A percentile compares a stretch with the other conserved stretches of the same genome.
Evolutionary conservation across 805 yeast genomes (phyloP).

Genomic region (Pichia gijzeniarum): DNA sequence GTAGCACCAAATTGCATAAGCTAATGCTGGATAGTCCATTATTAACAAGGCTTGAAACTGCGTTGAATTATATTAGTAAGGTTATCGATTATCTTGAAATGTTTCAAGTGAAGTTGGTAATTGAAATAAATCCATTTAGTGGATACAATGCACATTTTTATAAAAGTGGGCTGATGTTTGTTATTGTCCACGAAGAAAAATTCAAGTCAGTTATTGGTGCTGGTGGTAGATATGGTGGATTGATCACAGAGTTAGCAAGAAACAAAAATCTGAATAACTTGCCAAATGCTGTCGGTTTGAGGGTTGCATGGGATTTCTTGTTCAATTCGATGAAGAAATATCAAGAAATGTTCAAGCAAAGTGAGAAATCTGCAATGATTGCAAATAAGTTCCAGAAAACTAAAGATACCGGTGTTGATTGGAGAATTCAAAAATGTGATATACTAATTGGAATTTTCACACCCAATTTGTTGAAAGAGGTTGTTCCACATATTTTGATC

Average conservation of each 20-base stretch:
- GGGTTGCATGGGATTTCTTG: constrained; percentile 66
- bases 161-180: constrained; percentile 80
- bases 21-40: constrained; percentile 71
- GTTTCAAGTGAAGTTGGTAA: constrained; percentile 44
- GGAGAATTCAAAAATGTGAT: constrained; percentile 66
- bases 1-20: constrained; percentile 55
- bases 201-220: constrained; percentile 58
- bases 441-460: constrained; percentile 71
- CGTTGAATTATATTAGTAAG: constrained; percentile 53
- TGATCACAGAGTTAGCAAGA: constrained; percentile 62
- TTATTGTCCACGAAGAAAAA: constrained; percentile 64
- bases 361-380: constrained; percentile 17
- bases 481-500: constrained; percentile 58
- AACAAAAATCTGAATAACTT: constrained; percentile 27
- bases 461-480: constrained; percentile 45
- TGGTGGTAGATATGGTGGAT: constrained; percentile 87
- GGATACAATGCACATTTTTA: constrained; percentile 80
- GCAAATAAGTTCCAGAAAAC: constrained; percentile 28
- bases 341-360: constrained; percentile 31
- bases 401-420: constrained; percentile 26
- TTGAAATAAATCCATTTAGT: constrained; percentile 73
- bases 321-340: constrained; percentile 45
- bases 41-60: constrained; percentile 52
- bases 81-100: constrained; percentile 49
- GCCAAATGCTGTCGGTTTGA: constrained; percentile 78